A percentile compares a stretch with the other conserved stretches of the same genome.
Evolutionary conservation across 2,329 filamentous ascomycete genomes (phyloP).

Genomic region (Clarireedia paspali): DNA sequence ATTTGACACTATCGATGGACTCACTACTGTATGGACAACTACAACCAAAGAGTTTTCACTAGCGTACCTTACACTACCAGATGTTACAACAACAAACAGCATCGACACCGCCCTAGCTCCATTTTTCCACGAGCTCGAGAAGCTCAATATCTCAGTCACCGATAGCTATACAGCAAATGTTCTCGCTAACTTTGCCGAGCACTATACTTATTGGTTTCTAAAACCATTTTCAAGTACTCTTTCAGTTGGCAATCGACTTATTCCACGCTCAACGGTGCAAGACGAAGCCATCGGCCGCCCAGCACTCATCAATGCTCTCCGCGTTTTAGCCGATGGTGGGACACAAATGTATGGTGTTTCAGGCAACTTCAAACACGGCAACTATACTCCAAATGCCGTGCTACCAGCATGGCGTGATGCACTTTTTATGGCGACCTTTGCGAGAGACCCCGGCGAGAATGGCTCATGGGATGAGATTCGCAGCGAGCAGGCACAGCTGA

Average conservation of each 20-base stretch:
- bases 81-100: not conserved
- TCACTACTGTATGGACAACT: not conserved
- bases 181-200: not conserved
- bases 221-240: not conserved
- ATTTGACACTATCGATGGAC: not conserved
- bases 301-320: not conserved
- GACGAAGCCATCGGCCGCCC: not conserved
- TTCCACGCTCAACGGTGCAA: not conserved
- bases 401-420: not conserved
- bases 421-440: not conserved
- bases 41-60: not conserved
- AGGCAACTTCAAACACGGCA: not conserved
- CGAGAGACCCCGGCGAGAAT: not conserved
- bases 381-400: not conserved
- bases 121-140: not conserved
- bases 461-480: not conserved
- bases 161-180: not conserved
- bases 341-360: not conserved
- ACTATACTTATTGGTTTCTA: not conserved
- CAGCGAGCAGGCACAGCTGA: not conserved
- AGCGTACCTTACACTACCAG: not conserved
- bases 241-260: not conserved
- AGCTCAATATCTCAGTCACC: not conserved
- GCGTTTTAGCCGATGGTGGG: not conserved
- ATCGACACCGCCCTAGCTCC: not conserved